Base-by-base conservation (phyloP, 2,329 filamentous ascomycete species). In the Nakataea oryzae region DNA sequence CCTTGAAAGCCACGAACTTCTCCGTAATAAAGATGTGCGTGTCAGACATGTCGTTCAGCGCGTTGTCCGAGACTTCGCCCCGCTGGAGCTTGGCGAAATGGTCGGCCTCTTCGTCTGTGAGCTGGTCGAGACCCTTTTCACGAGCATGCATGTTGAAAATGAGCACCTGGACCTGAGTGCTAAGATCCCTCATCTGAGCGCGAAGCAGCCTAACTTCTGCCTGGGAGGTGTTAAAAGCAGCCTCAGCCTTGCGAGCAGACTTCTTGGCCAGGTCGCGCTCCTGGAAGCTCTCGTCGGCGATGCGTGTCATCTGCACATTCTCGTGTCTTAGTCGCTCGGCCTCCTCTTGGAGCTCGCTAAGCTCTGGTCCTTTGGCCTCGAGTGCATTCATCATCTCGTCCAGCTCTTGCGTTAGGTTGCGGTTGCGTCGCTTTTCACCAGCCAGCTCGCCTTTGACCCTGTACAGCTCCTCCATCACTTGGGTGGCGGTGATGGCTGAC, bases 11-110 rank as follows among this genome's bases (percentile, higher is more conserved):
- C 11, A 93, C 89, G n/a, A 97, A 80, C 64, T 93, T 88, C 70
- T 95, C 86, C 30, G 89, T 95, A 68, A 99, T 96, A 73, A 96
- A 88, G 62, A 87, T 87, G 69, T 93, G 91, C 0, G 93, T 96
- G 65, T 92, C 89, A 6, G 89, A 93, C 72, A 93, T 81, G 66
- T 91, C 89, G 41, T 89, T 84, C 8, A 90, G 76, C 0, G 84
- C 81, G 62, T 88, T 85, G 62, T 91, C 89, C 11, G 84, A 81
- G 28, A 93, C 79, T 68, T 95, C 87, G 61, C 91, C 89, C 63
- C 85, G 84, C 65, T 91, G 88, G 9, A 96, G 81, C 66, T 88
- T 87, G 72, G 96, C 86, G 50, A 96, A 81, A 64, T 91, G 88
- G 58, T 85, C 79, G 27, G 85, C 84, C 67, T 96, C 90, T 64